Evolutionary conservation across 306 rosid species (phyloP).

Genomic region (Luffa acutangula): DNA sequence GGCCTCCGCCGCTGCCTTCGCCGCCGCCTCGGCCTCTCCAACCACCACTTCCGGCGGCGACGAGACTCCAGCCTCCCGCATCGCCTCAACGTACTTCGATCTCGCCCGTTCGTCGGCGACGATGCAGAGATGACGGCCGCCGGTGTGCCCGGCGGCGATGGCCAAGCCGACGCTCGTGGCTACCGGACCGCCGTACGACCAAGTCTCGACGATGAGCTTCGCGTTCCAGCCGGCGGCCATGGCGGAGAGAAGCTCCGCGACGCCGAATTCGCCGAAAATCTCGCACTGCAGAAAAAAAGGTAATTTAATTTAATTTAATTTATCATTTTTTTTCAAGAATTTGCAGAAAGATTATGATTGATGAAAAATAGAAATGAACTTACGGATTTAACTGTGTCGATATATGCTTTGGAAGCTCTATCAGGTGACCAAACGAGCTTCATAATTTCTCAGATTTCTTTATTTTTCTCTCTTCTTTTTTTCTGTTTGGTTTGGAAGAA

Average conservation of each 20-base stretch:
- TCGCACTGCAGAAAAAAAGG: slow-evolving; percentile 30
- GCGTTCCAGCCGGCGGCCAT: slow-evolving; percentile 92
- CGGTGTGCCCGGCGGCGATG: slow-evolving; percentile 61
- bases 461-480: not conserved
- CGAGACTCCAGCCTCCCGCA: slow-evolving; percentile 20
- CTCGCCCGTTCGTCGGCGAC: slow-evolving; percentile 54
- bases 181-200: slow-evolving; percentile 36
- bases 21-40: slow-evolving; percentile 32
- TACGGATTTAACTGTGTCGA: slow-evolving; percentile 75
- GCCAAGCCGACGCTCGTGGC: slow-evolving; percentile 67
- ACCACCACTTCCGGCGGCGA: slow-evolving; percentile 39
- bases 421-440: slow-evolving; percentile 97
- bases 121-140: slow-evolving; percentile 70
- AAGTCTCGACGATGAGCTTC: slow-evolving; percentile 53
- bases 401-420: slow-evolving; percentile 58
- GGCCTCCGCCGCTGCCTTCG: slow-evolving; percentile 10
- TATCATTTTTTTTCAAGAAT: not conserved
- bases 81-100: slow-evolving; percentile 31
- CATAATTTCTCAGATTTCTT: slow-evolving; percentile 22
- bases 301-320: not conserved
- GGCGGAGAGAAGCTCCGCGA: slow-evolving; percentile 71
- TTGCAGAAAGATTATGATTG: not conserved
- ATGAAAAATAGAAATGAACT: slow-evolving; percentile 9
- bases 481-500: not conserved
- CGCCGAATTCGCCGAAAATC: slow-evolving; percentile 48